Percentiles rank a stretch among this genome's conserved stretches.
Conservation (phyloP, 139 green algal genomes). For the Yamagishiella unicocca region DNA sequence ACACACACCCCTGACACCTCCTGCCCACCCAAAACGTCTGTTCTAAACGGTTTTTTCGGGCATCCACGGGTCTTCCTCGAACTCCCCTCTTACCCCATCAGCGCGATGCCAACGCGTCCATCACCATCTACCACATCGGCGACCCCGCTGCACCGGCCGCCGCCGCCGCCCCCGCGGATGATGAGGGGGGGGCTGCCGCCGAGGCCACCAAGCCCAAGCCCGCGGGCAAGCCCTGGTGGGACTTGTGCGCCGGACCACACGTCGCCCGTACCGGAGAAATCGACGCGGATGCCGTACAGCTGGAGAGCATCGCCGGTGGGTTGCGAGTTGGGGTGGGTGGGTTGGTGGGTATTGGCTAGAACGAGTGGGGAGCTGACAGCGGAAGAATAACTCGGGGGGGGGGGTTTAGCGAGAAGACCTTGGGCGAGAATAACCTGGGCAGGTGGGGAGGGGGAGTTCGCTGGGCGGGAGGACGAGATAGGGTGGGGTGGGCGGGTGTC, state of each 20-base stretch:
- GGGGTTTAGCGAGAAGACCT: too few species aligned
- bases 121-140: slow-evolving; percentile 99
- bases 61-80: too few species aligned
- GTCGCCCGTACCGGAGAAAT: slow-evolving; percentile 89
- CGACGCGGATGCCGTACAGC: slow-evolving; percentile 84
- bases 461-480: too few species aligned
- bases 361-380: too few species aligned
- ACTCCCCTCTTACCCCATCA: not conserved
- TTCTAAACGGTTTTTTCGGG: too few species aligned
- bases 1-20: too few species aligned
- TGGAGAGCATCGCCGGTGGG: slow-evolving; percentile 92
- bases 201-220: not conserved
- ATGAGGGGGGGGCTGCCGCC: not conserved
- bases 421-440: too few species aligned
- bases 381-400: too few species aligned
- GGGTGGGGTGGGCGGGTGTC: not conserved
- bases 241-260: slow-evolving; percentile 96
- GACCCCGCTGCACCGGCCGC: slow-evolving; percentile 44
- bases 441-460: too few species aligned
- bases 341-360: too few species aligned
- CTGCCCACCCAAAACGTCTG: too few species aligned
- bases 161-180: not conserved
- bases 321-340: not conserved
- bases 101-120: slow-evolving; percentile 80
- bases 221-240: slow-evolving; percentile 78